phyloP scores from a whole-genome alignment of 768 basidiomycete species.

The Multifurca ochricompacta region DNA sequence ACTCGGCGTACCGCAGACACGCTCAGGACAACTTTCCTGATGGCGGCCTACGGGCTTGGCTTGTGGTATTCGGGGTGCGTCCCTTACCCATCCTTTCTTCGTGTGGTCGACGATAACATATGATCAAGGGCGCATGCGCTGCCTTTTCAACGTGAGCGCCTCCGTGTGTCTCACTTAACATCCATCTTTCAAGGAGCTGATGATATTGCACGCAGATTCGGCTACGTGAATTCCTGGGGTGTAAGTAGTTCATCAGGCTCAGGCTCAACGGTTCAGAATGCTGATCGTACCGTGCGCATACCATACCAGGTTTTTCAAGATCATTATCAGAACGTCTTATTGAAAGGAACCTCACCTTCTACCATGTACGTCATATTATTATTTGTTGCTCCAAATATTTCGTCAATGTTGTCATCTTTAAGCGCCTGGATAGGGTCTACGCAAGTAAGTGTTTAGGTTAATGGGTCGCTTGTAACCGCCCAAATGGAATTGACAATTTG shows the following conservation, averaged over 20 bases:
- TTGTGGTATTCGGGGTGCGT: constrained; percentile 35
- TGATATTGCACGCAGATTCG: constrained; percentile 36
- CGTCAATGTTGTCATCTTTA: constrained; percentile 1
- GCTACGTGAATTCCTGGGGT: constrained; percentile 70
- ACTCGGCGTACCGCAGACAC: neutral
- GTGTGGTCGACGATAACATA: neutral
- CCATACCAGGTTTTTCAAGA: constrained; percentile 62
- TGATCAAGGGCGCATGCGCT: constrained; percentile 28
- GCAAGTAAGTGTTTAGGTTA: constrained; percentile 36
- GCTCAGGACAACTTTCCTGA: constrained; percentile 30
- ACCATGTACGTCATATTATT: constrained; percentile 40
- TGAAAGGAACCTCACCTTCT: constrained; percentile 46
- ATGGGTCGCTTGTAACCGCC: neutral
- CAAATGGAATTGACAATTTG: neutral
- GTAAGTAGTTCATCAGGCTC: constrained; percentile 32
- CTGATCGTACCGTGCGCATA: neutral
- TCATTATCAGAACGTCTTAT: constrained; percentile 52
- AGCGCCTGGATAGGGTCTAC: constrained; percentile 79
- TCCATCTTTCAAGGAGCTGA: neutral
- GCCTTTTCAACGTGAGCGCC: constrained; percentile 35
- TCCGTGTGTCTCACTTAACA: neutral
- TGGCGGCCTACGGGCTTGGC: constrained; percentile 39
- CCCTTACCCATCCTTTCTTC: neutral
- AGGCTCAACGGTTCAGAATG: neutral
- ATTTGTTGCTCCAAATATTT: neutral